These are phyloP conservation scores for Candida succiphila DNA, from an alignment of 805 yeast genomes.

Conservation along the genomic window DNA sequence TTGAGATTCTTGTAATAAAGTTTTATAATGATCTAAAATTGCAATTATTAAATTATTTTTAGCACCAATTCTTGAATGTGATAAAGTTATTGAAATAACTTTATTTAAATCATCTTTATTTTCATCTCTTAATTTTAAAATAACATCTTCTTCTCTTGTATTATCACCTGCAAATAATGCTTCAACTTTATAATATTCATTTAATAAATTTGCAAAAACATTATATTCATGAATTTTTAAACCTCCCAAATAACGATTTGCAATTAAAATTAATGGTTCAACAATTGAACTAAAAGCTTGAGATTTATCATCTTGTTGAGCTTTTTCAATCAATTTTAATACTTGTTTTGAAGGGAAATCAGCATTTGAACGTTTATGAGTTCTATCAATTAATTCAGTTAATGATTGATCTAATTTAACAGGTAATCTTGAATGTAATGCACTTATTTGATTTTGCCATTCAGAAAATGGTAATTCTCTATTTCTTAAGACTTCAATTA, in stretches of 20 bases:
- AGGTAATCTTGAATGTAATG: constrained; percentile 87
- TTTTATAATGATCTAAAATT: constrained; percentile 73
- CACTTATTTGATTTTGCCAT: constrained; percentile 80
- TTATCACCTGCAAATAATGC: constrained; percentile 66
- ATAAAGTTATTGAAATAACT: constrained; percentile 66
- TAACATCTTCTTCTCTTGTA: constrained; percentile 80
- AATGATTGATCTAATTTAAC: constrained; percentile 62
- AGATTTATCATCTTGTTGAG: constrained; percentile 42
- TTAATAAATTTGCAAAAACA: constrained; percentile 60
- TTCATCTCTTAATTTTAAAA: constrained; percentile 80
- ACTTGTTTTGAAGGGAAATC: constrained; percentile 93
- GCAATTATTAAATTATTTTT: constrained; percentile 87
- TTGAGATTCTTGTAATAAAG: constrained; percentile 63
- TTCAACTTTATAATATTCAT: constrained; percentile 73
- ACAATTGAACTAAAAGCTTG: constrained; percentile 44
- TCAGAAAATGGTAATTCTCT: constrained; percentile 86
- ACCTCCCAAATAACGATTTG: constrained; percentile 64
- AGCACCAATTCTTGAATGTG: constrained; percentile 89
- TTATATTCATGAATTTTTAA: constrained; percentile 74
- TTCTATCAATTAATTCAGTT: constrained; percentile 55
- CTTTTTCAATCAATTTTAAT: constrained; percentile 58
- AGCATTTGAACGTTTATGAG: constrained; percentile 45
- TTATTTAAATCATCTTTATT: constrained; percentile 63
- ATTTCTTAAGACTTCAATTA: constrained; percentile 66
- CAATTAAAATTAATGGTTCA: constrained; percentile 67